Evolutionary conservation across 2,329 filamentous ascomycete species (phyloP).

Genomic region (Aureobasidium uvarum): DNA sequence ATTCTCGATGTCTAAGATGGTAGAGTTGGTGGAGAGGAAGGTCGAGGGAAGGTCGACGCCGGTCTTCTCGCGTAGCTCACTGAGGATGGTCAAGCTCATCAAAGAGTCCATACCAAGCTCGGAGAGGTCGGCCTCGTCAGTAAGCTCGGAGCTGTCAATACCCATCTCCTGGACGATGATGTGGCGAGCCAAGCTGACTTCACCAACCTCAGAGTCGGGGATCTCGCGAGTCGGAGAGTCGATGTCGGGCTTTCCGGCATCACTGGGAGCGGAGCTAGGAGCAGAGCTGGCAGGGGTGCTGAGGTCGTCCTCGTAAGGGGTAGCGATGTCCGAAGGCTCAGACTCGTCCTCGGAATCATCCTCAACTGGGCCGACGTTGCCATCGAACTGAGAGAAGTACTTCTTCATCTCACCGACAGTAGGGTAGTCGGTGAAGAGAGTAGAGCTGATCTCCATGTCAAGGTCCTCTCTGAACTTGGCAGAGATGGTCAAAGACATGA

Average conservation of each 20-base stretch:
- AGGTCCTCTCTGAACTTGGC: conserved; percentile 62
- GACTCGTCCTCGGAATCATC: conserved; percentile 45
- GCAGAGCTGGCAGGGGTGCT: conserved; percentile 53
- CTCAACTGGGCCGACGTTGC: conserved; percentile 41
- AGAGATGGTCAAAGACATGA: conserved; percentile 61
- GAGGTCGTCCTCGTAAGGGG: conserved; percentile 44
- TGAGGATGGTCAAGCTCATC: conserved; percentile 53
- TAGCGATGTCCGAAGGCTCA: conserved; percentile 43
- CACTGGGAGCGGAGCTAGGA: conserved; percentile 44
- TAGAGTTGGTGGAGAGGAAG: conserved; percentile 61
- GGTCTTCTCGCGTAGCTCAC: conserved; percentile 52
- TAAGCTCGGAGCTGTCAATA: conserved; percentile 59
- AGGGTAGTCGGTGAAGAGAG: conserved; percentile 59
- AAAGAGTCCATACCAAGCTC: conserved; percentile 58
- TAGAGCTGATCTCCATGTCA: conserved; percentile 58
- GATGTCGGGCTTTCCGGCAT: conserved; percentile 43
- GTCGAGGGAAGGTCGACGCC: conserved; percentile 51
- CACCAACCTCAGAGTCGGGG: conserved; percentile 38
- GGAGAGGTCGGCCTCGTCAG: conserved; percentile 58
- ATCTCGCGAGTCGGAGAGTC: conserved; percentile 39
- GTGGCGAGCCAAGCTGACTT: conserved; percentile 49
- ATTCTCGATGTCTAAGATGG: conserved; percentile 64
- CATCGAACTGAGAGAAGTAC: conserved; percentile 52
- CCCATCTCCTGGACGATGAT: conserved; percentile 60
- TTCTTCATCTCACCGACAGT: conserved; percentile 61